These are phyloP conservation scores for Stipa capillata DNA, from an alignment of 176 grass and related monocot species.

Conservation along the genomic window DNA sequence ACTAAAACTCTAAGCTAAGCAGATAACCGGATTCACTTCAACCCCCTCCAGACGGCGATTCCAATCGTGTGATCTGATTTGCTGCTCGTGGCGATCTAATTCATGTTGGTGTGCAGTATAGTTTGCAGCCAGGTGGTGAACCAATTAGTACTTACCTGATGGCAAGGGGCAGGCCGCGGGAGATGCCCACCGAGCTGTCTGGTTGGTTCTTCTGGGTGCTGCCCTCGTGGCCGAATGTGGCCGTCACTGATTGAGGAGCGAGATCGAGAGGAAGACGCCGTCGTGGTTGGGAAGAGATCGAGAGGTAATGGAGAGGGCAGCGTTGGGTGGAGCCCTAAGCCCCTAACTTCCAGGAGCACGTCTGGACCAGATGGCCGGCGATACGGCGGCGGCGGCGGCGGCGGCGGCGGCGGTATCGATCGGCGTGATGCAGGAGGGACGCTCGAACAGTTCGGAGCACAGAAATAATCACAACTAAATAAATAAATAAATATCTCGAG, in stretches of 20 bases:
- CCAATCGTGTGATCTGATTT: not conserved
- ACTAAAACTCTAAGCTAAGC: not conserved
- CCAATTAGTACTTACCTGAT: too few relatives aligned
- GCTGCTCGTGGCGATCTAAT: not conserved
- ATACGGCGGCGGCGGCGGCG: not conserved
- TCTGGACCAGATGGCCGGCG: not conserved
- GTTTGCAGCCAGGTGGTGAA: not conserved
- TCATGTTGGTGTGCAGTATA: not conserved
- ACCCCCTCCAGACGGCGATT: not conserved
- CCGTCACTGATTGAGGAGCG: too few relatives aligned
- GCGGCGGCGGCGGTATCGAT: not conserved
- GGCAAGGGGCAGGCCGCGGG: too few relatives aligned
- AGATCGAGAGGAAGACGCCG: too few relatives aligned
- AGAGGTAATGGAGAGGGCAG: not conserved
- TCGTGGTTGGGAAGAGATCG: too few relatives aligned
- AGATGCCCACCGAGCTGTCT: too few relatives aligned
- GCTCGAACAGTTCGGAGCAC: not conserved
- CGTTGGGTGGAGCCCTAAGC: too few relatives aligned
- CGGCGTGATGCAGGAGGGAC: not conserved
- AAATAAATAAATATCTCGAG: not conserved
- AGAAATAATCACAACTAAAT: not conserved
- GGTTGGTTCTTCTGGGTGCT: too few relatives aligned
- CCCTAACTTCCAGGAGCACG: too few relatives aligned
- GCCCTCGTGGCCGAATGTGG: too few relatives aligned
- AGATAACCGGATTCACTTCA: not conserved